Evolutionary conservation across 768 basidiomycete genomes (phyloP).

Genomic region (Trametes sanguinea): DNA sequence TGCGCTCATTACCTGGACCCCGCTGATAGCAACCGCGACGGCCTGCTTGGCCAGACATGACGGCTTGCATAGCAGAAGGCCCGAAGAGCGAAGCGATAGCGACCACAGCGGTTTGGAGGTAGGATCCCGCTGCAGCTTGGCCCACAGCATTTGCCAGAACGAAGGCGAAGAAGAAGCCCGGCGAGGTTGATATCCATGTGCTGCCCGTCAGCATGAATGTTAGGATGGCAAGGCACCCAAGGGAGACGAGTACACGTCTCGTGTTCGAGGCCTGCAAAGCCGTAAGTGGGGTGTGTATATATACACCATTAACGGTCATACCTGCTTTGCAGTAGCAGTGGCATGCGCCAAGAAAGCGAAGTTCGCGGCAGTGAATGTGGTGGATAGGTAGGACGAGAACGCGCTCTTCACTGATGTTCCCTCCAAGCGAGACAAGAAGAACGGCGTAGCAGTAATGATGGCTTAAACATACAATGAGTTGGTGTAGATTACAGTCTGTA

Average conservation of each 20-base stretch:
- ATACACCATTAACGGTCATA: slow-evolving; percentile 32
- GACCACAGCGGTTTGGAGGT: slow-evolving; percentile 74
- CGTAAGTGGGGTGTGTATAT: not conserved
- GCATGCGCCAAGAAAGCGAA: slow-evolving; percentile 75
- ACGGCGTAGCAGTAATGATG: slow-evolving; percentile 83
- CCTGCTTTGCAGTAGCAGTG: slow-evolving; percentile 68
- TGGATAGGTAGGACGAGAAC: slow-evolving; percentile 48
- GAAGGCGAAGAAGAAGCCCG: slow-evolving; percentile 64
- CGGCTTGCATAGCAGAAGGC: slow-evolving; percentile 64
- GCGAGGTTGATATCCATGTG: slow-evolving; percentile 56
- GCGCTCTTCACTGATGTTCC: slow-evolving; percentile 56
- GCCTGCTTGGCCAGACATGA: slow-evolving; percentile 87
- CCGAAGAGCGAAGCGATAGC: slow-evolving; percentile 86
- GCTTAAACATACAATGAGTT: slow-evolving; percentile 45
- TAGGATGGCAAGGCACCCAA: slow-evolving; percentile 53
- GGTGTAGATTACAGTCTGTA: not conserved
- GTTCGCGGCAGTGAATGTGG: slow-evolving; percentile 58
- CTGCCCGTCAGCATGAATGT: slow-evolving; percentile 64
- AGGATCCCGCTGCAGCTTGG: slow-evolving; percentile 67
- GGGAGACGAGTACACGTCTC: slow-evolving; percentile 52
- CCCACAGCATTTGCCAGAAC: slow-evolving; percentile 59
- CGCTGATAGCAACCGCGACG: slow-evolving; percentile 78
- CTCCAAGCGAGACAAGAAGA: slow-evolving; percentile 70
- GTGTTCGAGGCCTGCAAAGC: slow-evolving; percentile 57
- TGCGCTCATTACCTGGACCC: slow-evolving; percentile 71